Percentiles rank a stretch among this genome's conserved stretches.
These are phyloP conservation scores for Arthroderma sp. DNA, from an alignment of 2,329 filamentous ascomycete species.

Conservation along the genomic window DNA sequence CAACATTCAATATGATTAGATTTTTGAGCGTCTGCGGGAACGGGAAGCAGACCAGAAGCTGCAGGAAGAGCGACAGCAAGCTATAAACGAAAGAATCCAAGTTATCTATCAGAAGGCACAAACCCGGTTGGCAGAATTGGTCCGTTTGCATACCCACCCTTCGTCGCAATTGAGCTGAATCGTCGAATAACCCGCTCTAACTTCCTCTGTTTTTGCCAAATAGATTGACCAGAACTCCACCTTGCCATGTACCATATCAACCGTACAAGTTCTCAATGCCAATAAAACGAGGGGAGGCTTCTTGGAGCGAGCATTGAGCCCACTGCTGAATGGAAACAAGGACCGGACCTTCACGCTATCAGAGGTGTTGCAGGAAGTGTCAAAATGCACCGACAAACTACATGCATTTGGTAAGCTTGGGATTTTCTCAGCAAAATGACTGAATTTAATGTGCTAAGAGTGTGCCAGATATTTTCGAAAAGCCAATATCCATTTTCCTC, in stretches of 20 bases:
- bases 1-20: constrained; percentile 24
- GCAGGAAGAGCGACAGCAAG: constrained; percentile 46
- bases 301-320: constrained; percentile 66
- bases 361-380: constrained; percentile 62
- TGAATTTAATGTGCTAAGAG: constrained; percentile 5
- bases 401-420: constrained; percentile 56
- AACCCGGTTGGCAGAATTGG: constrained; percentile 51
- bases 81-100: constrained; percentile 45
- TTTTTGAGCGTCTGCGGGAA: constrained; percentile 45
- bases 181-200: neutral
- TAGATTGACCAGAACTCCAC: constrained; percentile 72
- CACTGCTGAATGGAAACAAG: constrained; percentile 57
- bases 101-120: constrained; percentile 51
- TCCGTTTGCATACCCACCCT: constrained; percentile 24
- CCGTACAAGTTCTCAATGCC: constrained; percentile 70
- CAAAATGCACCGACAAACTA: constrained; percentile 58
- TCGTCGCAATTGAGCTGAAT: neutral
- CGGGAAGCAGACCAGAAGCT: constrained; percentile 46
- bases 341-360: constrained; percentile 61
- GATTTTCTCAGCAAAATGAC: neutral
- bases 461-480: constrained; percentile 65
- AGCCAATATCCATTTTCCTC: constrained; percentile 68
- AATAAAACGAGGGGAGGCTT: constrained; percentile 72
- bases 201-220: neutral
- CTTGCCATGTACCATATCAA: constrained; percentile 75